phyloP scores from a whole-genome alignment of 768 basidiomycete genomes.

The Mycena crocata region DNA sequence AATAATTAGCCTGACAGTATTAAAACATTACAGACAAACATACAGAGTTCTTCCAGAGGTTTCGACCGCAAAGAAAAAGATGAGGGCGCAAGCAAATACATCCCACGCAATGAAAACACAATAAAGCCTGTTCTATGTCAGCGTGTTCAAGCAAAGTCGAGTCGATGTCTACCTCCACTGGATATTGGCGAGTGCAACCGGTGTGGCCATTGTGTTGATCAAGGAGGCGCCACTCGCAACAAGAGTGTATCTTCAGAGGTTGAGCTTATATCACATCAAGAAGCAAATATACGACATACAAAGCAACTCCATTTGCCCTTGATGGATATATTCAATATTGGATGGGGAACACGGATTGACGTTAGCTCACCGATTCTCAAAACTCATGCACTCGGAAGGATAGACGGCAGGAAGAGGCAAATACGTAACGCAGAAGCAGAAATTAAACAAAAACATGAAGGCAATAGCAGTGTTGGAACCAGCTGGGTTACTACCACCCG shows the following conservation, averaged over 20 bases:
- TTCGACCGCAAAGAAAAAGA: constrained; percentile 38
- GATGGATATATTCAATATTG: neutral
- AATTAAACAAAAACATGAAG: constrained; percentile 65
- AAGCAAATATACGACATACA: constrained; percentile 50
- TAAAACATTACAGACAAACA: neutral
- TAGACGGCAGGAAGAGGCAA: constrained; percentile 71
- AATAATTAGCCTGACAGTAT: neutral
- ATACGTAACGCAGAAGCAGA: constrained; percentile 65
- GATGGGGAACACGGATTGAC: neutral
- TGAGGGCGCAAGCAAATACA: constrained; percentile 34
- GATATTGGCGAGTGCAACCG: constrained; percentile 54
- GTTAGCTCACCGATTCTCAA: constrained; percentile 57
- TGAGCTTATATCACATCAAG: neutral
- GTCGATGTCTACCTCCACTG: constrained; percentile 38
- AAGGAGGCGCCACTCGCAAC: constrained; percentile 58
- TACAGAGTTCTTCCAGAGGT: constrained; percentile 39
- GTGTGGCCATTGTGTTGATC: constrained; percentile 64
- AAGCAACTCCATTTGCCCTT: constrained; percentile 71
- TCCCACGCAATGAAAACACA: constrained; percentile 41
- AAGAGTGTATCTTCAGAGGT: constrained; percentile 49
- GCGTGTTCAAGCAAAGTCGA: neutral
- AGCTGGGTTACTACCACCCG: constrained; percentile 47
- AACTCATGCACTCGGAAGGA: constrained; percentile 66
- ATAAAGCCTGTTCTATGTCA: constrained; percentile 30
- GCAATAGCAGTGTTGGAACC: constrained; percentile 59